Evolutionary conservation across 371 early-diverging fungal species (phyloP).

Genomic region (Synchytrium microbalum): DNA sequence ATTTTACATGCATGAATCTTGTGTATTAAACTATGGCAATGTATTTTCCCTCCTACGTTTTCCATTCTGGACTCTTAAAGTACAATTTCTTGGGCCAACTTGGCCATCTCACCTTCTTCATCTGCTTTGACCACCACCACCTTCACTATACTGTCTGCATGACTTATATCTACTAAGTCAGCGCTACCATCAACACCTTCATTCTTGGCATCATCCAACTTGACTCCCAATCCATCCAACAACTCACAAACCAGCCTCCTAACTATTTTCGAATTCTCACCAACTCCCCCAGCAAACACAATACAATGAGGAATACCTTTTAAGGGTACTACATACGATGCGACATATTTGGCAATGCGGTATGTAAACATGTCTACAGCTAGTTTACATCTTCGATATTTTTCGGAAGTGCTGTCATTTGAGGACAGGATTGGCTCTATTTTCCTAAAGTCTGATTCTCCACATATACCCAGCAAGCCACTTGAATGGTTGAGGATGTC

Average conservation of each 20-base stretch:
- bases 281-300: conserved; percentile 38
- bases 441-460: conserved; percentile 26
- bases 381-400: conserved; percentile 18
- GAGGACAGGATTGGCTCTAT: conserved; percentile 13
- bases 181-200: conserved; percentile 7
- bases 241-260: conserved; percentile 18
- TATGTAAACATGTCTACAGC: conserved; percentile 24
- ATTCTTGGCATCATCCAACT: conserved; percentile 22
- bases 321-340: conserved; percentile 25
- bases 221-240: conserved; percentile 21
- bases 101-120: conserved; percentile 37
- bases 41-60: too few relatives aligned
- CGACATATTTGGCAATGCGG: conserved; percentile 27
- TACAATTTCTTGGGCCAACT: background rate
- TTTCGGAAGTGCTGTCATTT: conserved; percentile 6
- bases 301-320: conserved; percentile 24
- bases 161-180: conserved; percentile 17
- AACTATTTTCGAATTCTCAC: conserved; percentile 25
- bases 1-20: too few relatives aligned
- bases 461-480: conserved; percentile 31
- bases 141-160: conserved; percentile 5
- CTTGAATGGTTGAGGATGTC: conserved; percentile 32
- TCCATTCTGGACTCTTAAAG: too few relatives aligned
- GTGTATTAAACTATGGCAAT: too few relatives aligned
- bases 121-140: conserved; percentile 33